Evolutionary conservation across 768 basidiomycete species (phyloP), one percentile per base, ranked within the genome.

Genomic region (Hydnomerulius pinastri): DNA sequence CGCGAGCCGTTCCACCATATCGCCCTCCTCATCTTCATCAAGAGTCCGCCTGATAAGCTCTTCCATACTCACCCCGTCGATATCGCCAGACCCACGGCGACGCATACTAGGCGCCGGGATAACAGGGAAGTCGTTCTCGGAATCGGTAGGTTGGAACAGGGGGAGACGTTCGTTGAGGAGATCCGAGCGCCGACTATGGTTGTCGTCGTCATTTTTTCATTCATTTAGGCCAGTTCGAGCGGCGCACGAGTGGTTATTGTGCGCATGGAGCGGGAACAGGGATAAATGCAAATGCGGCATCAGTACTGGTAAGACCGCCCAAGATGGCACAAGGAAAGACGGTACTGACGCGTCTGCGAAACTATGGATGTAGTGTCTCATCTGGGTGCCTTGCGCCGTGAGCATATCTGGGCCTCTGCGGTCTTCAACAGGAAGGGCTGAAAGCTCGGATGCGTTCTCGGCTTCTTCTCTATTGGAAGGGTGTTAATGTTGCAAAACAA

Each of bases 91-190:
- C 8, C 61, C 61, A 15, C 70, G 70, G 15, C 70, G 69, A 30
- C 80, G 80, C 73, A 87, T 89, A 54, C 80, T 83, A 10, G 85
- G 85, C 13, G 77, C 80, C 1, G 85, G 75, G 61, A 83, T 83
- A 47, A 77, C 73, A 5, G 76, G 74, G 28, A 71, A 68, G 12
- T 71, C 61, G 36, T 49, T 55, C 55, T 56, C 42, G 36, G 42
- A 53, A 43, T 62, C 51, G 24, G 47, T 37, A 43, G 73, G 64
- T 57, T 77, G 67, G 69, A 81, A 81, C 48, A 74, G 69, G 2
- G 89, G 90, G 17, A 92, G 68, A 48, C 86, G 85, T 64, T 91
- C 89, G 70, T 92, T 92, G 41, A 76, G 73, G 21, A 86, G 60
- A 68, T 91, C 89, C 29, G 82, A 81, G 18, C 82, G 82, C 44